Percentiles rank a stretch among this genome's conserved stretches.
Conservation (phyloP, 345 rosid species). For the Camelina hispida region DNA sequence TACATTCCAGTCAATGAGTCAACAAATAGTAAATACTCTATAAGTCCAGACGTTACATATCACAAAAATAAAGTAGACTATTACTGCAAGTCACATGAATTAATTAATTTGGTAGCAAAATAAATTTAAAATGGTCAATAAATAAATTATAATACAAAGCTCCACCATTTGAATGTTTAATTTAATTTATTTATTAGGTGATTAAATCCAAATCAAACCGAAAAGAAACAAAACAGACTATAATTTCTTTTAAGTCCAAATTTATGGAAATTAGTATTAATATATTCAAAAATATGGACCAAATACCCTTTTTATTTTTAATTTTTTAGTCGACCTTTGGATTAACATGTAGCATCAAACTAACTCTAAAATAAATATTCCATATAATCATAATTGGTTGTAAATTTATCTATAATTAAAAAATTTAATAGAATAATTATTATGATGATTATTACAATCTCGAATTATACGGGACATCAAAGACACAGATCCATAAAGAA, state of each 20-base stretch:
- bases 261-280: not conserved
- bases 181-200: not conserved
- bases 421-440: not conserved
- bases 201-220: not conserved
- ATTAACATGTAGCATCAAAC: not conserved
- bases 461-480: conserved; percentile 22
- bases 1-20: conserved; percentile 1
- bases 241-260: not conserved
- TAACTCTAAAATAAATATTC: not conserved
- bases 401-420: not conserved
- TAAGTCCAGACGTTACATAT: not conserved
- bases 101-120: conserved; percentile 1
- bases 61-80: not conserved
- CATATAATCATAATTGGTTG: not conserved
- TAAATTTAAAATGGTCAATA: not conserved
- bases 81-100: too few relatives aligned
- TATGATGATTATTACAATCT: conserved; percentile 19
- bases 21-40: not conserved
- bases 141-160: not conserved
- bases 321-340: not conserved
- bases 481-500: conserved; percentile 16
- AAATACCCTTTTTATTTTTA: too few relatives aligned
- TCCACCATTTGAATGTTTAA: not conserved
- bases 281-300: not conserved
- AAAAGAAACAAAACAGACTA: not conserved